phyloP scores from a whole-genome alignment of 176 grass and related monocot species.

The Bothriochloa decipiens region DNA sequence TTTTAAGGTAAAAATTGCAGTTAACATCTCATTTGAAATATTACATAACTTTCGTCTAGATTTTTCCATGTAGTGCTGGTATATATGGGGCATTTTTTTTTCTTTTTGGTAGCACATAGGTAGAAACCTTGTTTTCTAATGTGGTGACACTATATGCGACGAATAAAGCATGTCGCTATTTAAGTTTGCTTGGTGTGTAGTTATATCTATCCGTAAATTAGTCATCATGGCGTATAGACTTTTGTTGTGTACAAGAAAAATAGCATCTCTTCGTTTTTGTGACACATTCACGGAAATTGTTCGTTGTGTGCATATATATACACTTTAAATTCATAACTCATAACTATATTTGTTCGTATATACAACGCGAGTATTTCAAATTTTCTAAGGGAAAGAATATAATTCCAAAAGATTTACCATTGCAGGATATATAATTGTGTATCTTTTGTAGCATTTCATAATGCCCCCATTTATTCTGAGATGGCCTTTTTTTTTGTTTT shows the following conservation, averaged over 20 bases:
- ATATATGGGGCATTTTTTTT: too few relatives aligned
- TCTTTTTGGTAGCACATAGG: too few relatives aligned
- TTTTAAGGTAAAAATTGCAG: neutral
- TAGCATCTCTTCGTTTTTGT: neutral
- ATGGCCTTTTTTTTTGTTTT: neutral
- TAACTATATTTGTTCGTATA: too few relatives aligned
- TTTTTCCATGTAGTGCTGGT: too few relatives aligned
- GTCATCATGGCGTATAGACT: neutral
- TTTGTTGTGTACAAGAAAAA: slow-evolving; percentile 5
- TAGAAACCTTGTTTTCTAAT: neutral
- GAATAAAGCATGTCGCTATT: neutral
- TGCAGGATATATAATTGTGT: neutral
- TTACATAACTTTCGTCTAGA: too few relatives aligned
- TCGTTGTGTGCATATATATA: neutral
- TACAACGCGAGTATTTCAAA: neutral
- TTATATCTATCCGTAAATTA: neutral
- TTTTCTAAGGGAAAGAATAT: too few relatives aligned
- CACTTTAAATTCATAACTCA: neutral
- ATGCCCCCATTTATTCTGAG: neutral
- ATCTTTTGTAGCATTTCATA: neutral
- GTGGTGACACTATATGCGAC: neutral
- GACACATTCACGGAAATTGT: neutral
- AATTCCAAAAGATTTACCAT: too few relatives aligned
- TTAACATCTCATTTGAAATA: neutral
- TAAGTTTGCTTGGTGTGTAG: neutral